Conservation (phyloP, 2,329 filamentous ascomycete species). For the Alternaria conjuncta region DNA sequence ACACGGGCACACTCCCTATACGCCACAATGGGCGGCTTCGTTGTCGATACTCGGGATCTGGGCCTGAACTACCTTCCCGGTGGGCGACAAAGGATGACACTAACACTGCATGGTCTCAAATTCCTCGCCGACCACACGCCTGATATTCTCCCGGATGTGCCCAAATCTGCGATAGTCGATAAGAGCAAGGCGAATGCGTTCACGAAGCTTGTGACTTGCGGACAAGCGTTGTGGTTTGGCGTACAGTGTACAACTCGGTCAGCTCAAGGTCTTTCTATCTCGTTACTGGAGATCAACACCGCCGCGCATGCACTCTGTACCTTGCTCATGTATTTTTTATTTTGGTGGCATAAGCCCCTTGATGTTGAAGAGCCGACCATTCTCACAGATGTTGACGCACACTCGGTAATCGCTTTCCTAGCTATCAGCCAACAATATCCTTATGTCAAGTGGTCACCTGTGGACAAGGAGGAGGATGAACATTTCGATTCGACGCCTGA, state of each 20-base stretch:
- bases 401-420: neutral
- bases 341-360: neutral
- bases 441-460: too few species aligned
- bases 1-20: neutral
- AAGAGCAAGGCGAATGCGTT: neutral
- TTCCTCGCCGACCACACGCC: neutral
- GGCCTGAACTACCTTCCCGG: neutral
- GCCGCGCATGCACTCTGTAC: rapidly evolving
- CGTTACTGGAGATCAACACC: neutral
- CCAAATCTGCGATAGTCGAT: neutral
- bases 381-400: rapidly evolving
- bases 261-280: neutral
- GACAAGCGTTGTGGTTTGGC: neutral
- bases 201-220: neutral
- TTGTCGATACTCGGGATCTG: neutral
- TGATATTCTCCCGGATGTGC: rapidly evolving
- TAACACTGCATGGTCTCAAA: rapidly evolving
- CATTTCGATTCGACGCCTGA: too few species aligned
- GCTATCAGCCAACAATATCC: too few species aligned
- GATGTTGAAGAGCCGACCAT: neutral
- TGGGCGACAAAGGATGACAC: neutral
- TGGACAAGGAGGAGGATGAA: too few species aligned
- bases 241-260: neutral
- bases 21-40: neutral
- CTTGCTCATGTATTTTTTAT: neutral